A percentile compares a stretch with the other conserved stretches of the same genome.
These are phyloP conservation scores for Psilocybe sp. DNA, from an alignment of 768 basidiomycete genomes.

Conservation along the genomic window DNA sequence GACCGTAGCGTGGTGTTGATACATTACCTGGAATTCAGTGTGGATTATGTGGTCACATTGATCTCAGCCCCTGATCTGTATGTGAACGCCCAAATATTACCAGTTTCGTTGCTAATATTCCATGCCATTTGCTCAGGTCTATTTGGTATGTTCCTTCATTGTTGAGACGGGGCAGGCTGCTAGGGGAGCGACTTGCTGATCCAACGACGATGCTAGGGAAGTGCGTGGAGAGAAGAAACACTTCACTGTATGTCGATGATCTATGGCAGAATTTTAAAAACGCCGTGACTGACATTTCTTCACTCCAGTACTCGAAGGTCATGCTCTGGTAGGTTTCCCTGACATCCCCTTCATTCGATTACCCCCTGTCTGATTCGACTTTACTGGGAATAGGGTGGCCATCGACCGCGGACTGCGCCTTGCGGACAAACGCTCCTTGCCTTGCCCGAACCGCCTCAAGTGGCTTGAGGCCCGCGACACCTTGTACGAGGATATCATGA, in stretches of 20 bases:
- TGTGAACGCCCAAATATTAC: conserved; percentile 20
- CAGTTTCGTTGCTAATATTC: neutral
- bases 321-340: conserved; percentile 78
- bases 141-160: conserved; percentile 56
- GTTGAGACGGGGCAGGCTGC: neutral
- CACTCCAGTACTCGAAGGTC: conserved; percentile 37
- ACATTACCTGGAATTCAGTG: conserved; percentile 34
- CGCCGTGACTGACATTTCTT: neutral
- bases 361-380: neutral
- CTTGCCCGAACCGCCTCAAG: conserved; percentile 66
- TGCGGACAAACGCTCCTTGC: conserved; percentile 92
- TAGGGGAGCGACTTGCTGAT: neutral
- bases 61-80: conserved; percentile 78
- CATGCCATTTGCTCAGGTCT: conserved; percentile 43
- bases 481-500: conserved; percentile 92
- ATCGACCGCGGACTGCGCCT: conserved; percentile 91
- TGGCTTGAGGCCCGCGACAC: conserved; percentile 79
- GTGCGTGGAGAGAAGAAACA: conserved; percentile 83
- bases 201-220: conserved; percentile 55
- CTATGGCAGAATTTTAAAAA: neutral
- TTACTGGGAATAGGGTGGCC: conserved; percentile 66
- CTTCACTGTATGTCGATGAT: conserved; percentile 61
- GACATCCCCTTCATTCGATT: neutral
- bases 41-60: conserved; percentile 76
- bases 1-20: neutral